Conservation (phyloP, 208 protist species). For the Entamoeba histolytica region DNA sequence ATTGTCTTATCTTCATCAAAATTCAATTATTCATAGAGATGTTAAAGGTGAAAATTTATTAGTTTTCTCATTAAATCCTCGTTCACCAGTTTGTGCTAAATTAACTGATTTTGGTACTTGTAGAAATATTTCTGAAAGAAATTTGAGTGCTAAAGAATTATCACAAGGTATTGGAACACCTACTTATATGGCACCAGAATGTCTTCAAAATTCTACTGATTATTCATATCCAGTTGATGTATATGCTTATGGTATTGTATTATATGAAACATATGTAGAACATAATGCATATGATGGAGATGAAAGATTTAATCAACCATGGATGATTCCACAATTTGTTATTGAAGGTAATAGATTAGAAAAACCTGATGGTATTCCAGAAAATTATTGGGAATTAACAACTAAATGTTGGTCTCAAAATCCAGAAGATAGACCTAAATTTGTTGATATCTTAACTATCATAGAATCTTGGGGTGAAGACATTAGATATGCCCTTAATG, state of each 20-base stretch:
- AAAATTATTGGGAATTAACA: background rate
- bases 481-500: background rate
- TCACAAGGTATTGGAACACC: background rate
- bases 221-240: background rate
- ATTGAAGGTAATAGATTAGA: background rate
- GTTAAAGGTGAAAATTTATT: background rate
- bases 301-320: background rate
- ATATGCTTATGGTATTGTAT: background rate
- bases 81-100: background rate
- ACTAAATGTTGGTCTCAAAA: background rate
- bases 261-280: background rate
- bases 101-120: background rate
- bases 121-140: background rate
- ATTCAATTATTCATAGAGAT: background rate
- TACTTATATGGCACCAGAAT: background rate
- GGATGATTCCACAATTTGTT: background rate
- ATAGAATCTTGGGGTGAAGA: background rate
- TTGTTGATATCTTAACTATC: background rate
- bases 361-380: background rate
- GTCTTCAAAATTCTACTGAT: background rate
- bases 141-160: background rate
- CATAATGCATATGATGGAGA: background rate
- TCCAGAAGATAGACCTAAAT: background rate
- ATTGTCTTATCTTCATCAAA: background rate
- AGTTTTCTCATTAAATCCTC: background rate